Percentiles rank a stretch among this genome's conserved stretches.
These are phyloP conservation scores for Nakazawaea ambrosiae DNA, from an alignment of 805 yeast genomes.

Conservation along the genomic window DNA sequence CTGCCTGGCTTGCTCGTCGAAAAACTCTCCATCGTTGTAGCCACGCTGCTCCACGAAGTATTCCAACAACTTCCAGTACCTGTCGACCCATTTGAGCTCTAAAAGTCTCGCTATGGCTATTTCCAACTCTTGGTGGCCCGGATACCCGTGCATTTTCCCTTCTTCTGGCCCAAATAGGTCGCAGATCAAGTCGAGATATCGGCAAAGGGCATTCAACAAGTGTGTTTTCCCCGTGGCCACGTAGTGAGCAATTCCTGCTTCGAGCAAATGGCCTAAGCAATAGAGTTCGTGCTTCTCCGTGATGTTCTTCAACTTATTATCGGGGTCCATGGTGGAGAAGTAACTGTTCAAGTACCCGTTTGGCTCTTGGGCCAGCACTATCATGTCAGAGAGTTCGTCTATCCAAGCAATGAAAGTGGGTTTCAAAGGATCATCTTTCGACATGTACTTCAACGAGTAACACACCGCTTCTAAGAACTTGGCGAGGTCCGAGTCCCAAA, in stretches of 20 bases:
- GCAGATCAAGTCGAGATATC: constrained; percentile 17
- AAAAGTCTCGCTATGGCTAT: constrained; percentile 18
- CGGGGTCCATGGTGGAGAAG: constrained; percentile 17
- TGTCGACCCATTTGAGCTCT: constrained; percentile 14
- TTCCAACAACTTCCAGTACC: constrained; percentile 15
- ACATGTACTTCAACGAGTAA: constrained; percentile 16
- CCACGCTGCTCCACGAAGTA: constrained; percentile 20
- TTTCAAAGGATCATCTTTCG: constrained; percentile 5
- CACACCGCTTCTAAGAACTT: constrained; percentile 18
- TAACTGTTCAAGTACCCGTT: constrained; percentile 21
- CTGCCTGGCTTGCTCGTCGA: constrained; percentile 13
- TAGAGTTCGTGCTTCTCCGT: constrained; percentile 14
- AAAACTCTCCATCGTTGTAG: constrained; percentile 16
- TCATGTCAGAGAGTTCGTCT: constrained; percentile 15
- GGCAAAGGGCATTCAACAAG: constrained; percentile 14
- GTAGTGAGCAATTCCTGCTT: constrained; percentile 19
- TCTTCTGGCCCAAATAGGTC: constrained; percentile 16
- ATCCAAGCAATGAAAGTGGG: constrained; percentile 14
- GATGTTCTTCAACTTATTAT: constrained; percentile 12
- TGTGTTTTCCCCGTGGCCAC: constrained; percentile 14
- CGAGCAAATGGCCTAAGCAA: constrained; percentile 19
- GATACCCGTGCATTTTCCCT: constrained; percentile 17
- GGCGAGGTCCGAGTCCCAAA: constrained; percentile 23
- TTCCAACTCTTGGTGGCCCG: constrained; percentile 23
- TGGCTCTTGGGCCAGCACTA: constrained; percentile 16